Percentiles rank a stretch among this genome's conserved stretches.
These are phyloP conservation scores for Rhodotorula taiwanensis DNA, from an alignment of 768 basidiomycete species.

Conservation along the genomic window DNA sequence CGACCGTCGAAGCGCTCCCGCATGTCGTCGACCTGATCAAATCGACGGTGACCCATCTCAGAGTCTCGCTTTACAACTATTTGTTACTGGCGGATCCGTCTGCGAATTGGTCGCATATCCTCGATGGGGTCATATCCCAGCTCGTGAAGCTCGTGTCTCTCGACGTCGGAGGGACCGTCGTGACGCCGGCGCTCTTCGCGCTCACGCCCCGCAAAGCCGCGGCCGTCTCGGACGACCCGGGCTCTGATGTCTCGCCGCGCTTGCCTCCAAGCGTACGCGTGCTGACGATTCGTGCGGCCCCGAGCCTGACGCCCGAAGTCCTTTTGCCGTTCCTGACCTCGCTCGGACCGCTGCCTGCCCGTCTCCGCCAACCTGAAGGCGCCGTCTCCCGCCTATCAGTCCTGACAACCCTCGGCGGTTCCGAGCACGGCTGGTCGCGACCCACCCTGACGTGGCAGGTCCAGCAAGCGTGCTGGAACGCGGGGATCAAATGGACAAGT, in stretches of 20 bases:
- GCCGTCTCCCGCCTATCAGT: background rate
- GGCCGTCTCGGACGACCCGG: background rate
- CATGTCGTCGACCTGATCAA: background rate
- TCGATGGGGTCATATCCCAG: conserved; percentile 14
- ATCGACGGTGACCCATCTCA: background rate
- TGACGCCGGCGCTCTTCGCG: conserved; percentile 11
- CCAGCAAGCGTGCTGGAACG: conserved; percentile 19
- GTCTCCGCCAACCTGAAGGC: too few relatives aligned
- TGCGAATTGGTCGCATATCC: conserved; percentile 1
- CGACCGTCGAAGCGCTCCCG: conserved; percentile 9
- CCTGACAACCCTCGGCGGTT: conserved; percentile 1
- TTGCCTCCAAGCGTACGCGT: background rate
- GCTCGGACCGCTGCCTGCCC: background rate
- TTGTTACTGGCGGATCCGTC: background rate
- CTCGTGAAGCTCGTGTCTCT: background rate
- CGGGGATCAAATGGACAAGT: conserved; percentile 1
- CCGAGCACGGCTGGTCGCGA: conserved; percentile 20
- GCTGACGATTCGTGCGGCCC: conserved; percentile 9
- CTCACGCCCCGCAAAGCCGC: too few relatives aligned
- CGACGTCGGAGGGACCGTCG: conserved; percentile 24
- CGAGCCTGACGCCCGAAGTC: background rate
- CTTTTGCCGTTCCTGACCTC: background rate
- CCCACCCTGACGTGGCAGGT: background rate
- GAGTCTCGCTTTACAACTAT: conserved; percentile 21
- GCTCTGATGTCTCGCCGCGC: background rate